phyloP scores from a whole-genome alignment of 148 eudicot species.

The Talinum fruticosum region DNA sequence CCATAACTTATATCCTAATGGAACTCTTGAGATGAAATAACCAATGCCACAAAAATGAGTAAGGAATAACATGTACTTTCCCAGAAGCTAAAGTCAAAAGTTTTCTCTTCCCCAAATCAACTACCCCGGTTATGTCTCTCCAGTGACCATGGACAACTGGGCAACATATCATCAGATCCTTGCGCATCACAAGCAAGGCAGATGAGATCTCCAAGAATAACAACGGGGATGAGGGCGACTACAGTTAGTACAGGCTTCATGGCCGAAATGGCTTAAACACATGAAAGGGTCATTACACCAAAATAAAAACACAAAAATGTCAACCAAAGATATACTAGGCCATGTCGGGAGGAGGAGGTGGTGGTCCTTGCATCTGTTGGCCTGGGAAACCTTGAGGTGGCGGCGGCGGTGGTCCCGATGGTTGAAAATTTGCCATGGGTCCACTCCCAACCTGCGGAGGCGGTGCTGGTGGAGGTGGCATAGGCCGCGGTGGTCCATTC shows the following conservation, averaged over 20 bases:
- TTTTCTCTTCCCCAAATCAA: neutral
- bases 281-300: too few species aligned
- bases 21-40: neutral
- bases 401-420: conserved; percentile 69
- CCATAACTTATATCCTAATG: too few species aligned
- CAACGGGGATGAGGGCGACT: neutral
- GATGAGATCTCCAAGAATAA: neutral
- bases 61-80: too few species aligned
- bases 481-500: conserved; percentile 83
- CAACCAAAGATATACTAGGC: conserved; percentile 28
- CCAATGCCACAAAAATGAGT: too few species aligned
- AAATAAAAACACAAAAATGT: neutral
- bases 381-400: conserved; percentile 83
- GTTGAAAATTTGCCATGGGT: conserved; percentile 71
- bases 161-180: too few species aligned
- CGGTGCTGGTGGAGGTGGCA: conserved; percentile 84
- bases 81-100: too few species aligned
- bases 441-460: conserved; percentile 65
- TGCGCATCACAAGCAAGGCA: neutral
- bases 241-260: neutral
- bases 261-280: too few species aligned
- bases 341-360: conserved; percentile 76
- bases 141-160: too few species aligned
- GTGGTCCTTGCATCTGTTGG: conserved; percentile 68
- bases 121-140: neutral